Evolutionary conservation across 352 stramenopile genomes (phyloP), one percentile per base, ranked within the genome.

Genomic region (Phytophthora cryptogea): DNA sequence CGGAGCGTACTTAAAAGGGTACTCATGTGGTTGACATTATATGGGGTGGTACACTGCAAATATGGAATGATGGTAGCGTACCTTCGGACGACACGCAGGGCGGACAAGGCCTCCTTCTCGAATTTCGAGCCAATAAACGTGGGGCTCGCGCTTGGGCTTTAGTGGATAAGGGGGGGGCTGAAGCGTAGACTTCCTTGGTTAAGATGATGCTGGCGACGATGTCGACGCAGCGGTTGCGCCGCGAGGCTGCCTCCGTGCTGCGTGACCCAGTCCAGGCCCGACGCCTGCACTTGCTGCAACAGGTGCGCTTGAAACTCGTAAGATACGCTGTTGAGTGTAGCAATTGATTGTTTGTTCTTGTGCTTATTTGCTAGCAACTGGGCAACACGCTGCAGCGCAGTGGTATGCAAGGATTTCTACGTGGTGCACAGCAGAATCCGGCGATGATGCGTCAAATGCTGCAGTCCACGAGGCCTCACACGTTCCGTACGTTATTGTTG

Each of bases 261-360:
- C 76, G 74, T 54, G 81, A 90, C 41, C 75, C 83, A 49, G 74
- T 48, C 45, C 72, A 69, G 16, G 54, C 74, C 33, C 81, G 80
- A n/a, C 80, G 80, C 51, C 67, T 92, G 54, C 83, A 94, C 28
- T 64, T 86, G 30, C 50, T 94, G 62, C 79, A 90, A 43, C 81
- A 92, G 79, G 85, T 94, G 30, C 53, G 65, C n/a, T 7, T 17
- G 20, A 23, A 23, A 23, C 13, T 6, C 37, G 7, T 14, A 61
- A 65, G 59, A 63, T 61, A 44, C 45, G 35, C 14, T 23, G 4
- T 13, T 31, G 45, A 46, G 47, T 30, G 17, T n/a, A 42, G 36
- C 36, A 1, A 28, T 14, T 9, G 10, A 42, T 8, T 17, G 0
- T 23, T 20, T 8, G 2, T 23, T 42, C 10, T 13, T 26, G 26